Conservation (phyloP, 257 asterid species). For the Nicotiana undulata region DNA sequence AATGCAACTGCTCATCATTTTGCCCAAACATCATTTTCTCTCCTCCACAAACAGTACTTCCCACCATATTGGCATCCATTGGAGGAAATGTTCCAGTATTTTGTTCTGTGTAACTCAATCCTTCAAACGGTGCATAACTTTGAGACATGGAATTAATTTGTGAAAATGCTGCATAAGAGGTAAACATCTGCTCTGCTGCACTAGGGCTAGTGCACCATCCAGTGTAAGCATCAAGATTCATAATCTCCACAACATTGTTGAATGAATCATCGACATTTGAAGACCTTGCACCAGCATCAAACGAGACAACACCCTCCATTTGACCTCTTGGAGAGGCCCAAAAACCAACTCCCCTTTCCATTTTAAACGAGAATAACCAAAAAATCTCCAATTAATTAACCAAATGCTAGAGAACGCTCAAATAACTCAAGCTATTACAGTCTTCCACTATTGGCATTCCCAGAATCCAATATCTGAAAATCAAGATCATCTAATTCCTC, state of each 20-base stretch:
- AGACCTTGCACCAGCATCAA: constrained; percentile 25
- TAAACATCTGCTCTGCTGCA: constrained; percentile 50
- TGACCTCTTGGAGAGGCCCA: constrained; percentile 20
- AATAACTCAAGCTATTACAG: constrained; percentile 1
- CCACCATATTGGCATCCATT: background rate
- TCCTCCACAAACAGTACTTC: constrained; percentile 4
- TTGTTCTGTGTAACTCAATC: constrained; percentile 37
- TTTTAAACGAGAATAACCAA: background rate
- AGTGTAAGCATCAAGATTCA: constrained; percentile 52
- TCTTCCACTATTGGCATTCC: constrained; percentile 16
- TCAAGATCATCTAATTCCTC: constrained; percentile 11
- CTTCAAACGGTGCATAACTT: constrained; percentile 40
- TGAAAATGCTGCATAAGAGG: constrained; percentile 35
- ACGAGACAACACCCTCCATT: constrained; percentile 29
- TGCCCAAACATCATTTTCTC: constrained; percentile 33
- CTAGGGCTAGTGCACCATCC: constrained; percentile 67
- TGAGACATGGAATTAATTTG: constrained; percentile 20
- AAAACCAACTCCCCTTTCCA: constrained; percentile 13
- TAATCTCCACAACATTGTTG: constrained; percentile 35
- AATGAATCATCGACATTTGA: constrained; percentile 38
- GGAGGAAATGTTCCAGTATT: constrained; percentile 22
- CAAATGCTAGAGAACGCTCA: constrained; percentile 5
- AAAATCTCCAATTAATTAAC: background rate
- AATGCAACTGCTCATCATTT: constrained; percentile 21
- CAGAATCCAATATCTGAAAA: constrained; percentile 13